Conservation (phyloP, 352 stramenopile genomes). For the Pythium coloratum region DNA sequence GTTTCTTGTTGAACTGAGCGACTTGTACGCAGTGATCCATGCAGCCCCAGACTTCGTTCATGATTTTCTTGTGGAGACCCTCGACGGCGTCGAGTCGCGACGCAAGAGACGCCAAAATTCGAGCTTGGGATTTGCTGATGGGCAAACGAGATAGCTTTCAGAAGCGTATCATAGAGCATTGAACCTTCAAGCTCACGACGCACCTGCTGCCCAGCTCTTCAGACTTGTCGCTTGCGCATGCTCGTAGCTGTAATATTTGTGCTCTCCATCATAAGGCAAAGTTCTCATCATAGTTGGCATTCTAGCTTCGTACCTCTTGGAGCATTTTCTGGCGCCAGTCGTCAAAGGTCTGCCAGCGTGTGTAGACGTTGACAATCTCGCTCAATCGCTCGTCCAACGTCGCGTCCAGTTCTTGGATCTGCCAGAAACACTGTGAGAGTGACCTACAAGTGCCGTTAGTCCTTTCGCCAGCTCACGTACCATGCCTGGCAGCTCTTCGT, state of each 20-base stretch:
- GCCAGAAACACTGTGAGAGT: neutral
- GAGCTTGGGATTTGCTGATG: constrained; percentile 59
- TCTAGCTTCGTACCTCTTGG: constrained; percentile 46
- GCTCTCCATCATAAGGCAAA: neutral
- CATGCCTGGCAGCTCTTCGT: constrained; percentile 72
- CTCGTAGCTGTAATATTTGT: constrained; percentile 42
- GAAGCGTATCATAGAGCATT: neutral
- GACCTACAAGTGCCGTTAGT: neutral
- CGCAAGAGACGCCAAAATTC: constrained; percentile 67
- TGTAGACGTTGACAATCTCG: constrained; percentile 65
- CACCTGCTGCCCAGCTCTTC: constrained; percentile 77
- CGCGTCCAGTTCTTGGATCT: constrained; percentile 37
- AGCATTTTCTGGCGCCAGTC: constrained; percentile 86
- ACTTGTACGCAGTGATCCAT: constrained; percentile 85
- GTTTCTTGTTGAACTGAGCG: constrained; percentile 68
- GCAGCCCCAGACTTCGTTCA: constrained; percentile 75
- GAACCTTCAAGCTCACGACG: neutral
- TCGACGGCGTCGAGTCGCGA: constrained; percentile 67
- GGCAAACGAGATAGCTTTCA: neutral
- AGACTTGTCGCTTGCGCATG: constrained; percentile 54
- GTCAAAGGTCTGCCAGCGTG: constrained; percentile 69
- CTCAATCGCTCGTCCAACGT: constrained; percentile 48
- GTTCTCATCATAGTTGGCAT: too few relatives aligned
- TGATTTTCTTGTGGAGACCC: constrained; percentile 56
- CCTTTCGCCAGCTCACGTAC: constrained; percentile 23